Evolutionary conservation across 352 stramenopile genomes (phyloP).

Genomic region (Phytophthora ohioensis): DNA sequence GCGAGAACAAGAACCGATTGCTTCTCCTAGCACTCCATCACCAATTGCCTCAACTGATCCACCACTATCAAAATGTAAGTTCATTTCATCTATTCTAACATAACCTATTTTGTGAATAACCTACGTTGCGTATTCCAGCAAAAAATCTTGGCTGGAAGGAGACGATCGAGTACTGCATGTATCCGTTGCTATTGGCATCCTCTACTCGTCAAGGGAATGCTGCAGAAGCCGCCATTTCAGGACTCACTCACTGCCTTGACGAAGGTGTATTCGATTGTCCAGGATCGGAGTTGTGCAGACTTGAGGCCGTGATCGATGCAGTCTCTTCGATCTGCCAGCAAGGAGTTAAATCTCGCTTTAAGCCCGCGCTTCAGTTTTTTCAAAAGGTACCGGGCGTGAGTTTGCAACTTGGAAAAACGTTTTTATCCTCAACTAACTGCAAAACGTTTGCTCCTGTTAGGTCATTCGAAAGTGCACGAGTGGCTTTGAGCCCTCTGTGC

Average conservation of each 20-base stretch:
- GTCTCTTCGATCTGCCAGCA: conserved; percentile 83
- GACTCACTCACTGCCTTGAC: conserved; percentile 70
- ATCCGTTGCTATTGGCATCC: conserved; percentile 77
- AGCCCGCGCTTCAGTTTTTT: conserved; percentile 67
- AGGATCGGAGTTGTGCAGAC: conserved; percentile 45
- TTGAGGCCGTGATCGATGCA: conserved; percentile 70
- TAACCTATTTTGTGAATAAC: not conserved
- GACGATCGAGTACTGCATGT: conserved; percentile 78
- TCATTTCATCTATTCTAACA: not conserved
- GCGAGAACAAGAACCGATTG: conserved; percentile 33
- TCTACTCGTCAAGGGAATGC: conserved; percentile 77
- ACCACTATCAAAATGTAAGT: conserved; percentile 16
- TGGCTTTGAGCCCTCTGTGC: conserved; percentile 51
- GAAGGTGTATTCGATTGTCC: conserved; percentile 60
- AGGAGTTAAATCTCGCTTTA: conserved; percentile 75
- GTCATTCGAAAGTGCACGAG: conserved; percentile 56
- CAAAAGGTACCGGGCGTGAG: conserved; percentile 52
- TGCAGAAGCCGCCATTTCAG: conserved; percentile 57
- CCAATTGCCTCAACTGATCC: not conserved
- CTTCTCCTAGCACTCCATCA: conserved; percentile 6
- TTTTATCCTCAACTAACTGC: not conserved
- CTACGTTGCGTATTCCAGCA: conserved; percentile 17
- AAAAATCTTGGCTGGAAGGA: conserved; percentile 35
- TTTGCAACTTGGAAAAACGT: not conserved
- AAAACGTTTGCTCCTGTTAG: conserved; percentile 29